Conservation (phyloP, 495 filamentous ascomycete species). For the Elasticomyces elasticus region DNA sequence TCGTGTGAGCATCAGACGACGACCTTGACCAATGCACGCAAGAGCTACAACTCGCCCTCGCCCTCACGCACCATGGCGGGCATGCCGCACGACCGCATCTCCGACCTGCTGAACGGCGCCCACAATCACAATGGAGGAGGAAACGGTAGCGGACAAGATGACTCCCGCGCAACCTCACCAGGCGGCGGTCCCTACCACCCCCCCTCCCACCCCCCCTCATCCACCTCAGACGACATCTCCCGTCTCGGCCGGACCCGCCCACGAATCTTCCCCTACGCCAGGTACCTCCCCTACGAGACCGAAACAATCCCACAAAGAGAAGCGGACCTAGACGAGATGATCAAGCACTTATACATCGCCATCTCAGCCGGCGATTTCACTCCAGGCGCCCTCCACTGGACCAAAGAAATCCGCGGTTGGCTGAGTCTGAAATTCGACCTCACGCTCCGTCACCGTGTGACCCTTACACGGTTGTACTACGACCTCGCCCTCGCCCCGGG, state of each 20-base stretch:
- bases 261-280: constrained; percentile 84
- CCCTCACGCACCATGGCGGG: constrained; percentile 23
- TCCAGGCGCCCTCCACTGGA: constrained; percentile 93
- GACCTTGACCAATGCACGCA: too few relatives aligned
- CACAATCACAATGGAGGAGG: neutral
- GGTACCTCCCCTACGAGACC: constrained; percentile 74
- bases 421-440: constrained; percentile 94
- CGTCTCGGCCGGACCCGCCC: constrained; percentile 59
- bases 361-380: constrained; percentile 88
- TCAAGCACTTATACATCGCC: constrained; percentile 84
- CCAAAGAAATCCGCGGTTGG: constrained; percentile 90
- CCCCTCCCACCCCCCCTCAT: too few relatives aligned
- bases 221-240: constrained; percentile 31
- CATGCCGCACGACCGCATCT: constrained; percentile 26
- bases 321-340: constrained; percentile 66
- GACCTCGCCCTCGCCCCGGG: constrained; percentile 87
- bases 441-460: constrained; percentile 66
- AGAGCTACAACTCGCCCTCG: neutral
- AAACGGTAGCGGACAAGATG: constrained; percentile 37
- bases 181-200: constrained; percentile 50
- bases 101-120: constrained; percentile 25
- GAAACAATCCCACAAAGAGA: constrained; percentile 68
- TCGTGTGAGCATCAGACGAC: too few relatives aligned
- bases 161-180: constrained; percentile 57
- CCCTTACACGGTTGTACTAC: constrained; percentile 84